Conservation (phyloP, 331 rosid species). For the Malus hybrid region DNA sequence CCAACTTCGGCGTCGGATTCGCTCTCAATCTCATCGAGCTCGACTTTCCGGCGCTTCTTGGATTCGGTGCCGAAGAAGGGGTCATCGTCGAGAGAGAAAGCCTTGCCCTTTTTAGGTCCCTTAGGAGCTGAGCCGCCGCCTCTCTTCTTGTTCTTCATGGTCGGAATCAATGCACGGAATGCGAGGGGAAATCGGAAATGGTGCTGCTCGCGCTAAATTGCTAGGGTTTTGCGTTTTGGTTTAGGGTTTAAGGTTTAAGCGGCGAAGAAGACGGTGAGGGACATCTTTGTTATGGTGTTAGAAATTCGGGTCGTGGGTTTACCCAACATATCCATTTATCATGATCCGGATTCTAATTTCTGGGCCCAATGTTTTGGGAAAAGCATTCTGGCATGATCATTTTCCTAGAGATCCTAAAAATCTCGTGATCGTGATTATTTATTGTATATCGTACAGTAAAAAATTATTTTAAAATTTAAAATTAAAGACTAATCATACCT, state of each 20-base stretch:
- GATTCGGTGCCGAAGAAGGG: constrained; percentile 49
- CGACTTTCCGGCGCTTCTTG: constrained; percentile 45
- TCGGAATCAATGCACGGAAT: neutral
- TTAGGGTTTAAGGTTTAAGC: constrained; percentile 18
- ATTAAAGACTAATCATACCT: no score
- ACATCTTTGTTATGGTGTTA: neutral
- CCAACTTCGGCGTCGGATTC: constrained; percentile 36
- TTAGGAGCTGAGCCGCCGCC: constrained; percentile 27
- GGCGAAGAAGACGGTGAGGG: neutral
- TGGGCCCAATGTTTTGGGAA: neutral
- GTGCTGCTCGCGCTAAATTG: neutral
- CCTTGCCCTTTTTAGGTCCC: constrained; percentile 23
- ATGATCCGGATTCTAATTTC: neutral
- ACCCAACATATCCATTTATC: no score
- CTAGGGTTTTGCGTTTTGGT: constrained; percentile 6
- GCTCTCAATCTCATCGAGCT: constrained; percentile 25
- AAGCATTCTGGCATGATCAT: no score
- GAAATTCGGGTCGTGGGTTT: neutral
- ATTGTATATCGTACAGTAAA: no score
- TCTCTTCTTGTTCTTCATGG: constrained; percentile 39
- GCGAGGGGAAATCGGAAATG: neutral
- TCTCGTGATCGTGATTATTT: no score
- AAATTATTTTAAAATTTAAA: no score
- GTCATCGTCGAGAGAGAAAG: constrained; percentile 26
- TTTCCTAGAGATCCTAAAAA: no score